phyloP scores from a whole-genome alignment of 2,329 filamentous ascomycete genomes.

The Cladophialophora bantiana region DNA sequence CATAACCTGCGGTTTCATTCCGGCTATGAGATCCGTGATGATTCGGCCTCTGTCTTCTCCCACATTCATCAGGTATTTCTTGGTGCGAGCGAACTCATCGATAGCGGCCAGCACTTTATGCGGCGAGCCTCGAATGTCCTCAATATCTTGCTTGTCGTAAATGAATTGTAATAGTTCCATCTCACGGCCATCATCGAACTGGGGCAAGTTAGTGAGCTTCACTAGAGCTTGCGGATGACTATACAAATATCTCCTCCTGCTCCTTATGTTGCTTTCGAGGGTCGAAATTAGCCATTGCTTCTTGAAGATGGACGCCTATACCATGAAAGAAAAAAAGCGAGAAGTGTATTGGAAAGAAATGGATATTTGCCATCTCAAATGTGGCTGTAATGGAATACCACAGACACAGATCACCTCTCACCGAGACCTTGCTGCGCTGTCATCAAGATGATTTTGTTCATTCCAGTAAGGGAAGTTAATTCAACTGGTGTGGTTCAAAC shows the following conservation, averaged over 20 bases:
- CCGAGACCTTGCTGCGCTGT: not conserved
- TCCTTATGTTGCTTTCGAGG: conserved; percentile 37
- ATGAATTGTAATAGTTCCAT: conserved; percentile 75
- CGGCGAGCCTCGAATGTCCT: conserved; percentile 70
- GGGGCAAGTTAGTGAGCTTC: not conserved
- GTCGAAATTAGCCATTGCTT: conserved; percentile 35
- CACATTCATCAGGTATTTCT: conserved; percentile 81
- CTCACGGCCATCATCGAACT: conserved; percentile 75
- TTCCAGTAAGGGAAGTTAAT: not conserved
- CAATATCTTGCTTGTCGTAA: conserved; percentile 66
- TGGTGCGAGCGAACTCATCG: conserved; percentile 70
- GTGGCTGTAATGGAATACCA: not conserved
- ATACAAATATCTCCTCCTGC: conserved; percentile 39
- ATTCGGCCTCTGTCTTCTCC: conserved; percentile 76
- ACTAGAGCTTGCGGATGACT: not conserved
- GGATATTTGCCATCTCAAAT: not conserved
- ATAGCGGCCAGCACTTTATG: conserved; percentile 70
- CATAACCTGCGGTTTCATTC: conserved; percentile 72
- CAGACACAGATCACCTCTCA: not conserved
- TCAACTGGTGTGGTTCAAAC: not conserved
- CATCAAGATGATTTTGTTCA: not conserved
- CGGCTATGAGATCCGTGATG: conserved; percentile 70
- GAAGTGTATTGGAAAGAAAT: not conserved
- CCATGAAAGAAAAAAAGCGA: not conserved
- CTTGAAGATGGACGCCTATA: not conserved